Conservation (phyloP, 768 basidiomycete species). For the Russula olivacea region DNA sequence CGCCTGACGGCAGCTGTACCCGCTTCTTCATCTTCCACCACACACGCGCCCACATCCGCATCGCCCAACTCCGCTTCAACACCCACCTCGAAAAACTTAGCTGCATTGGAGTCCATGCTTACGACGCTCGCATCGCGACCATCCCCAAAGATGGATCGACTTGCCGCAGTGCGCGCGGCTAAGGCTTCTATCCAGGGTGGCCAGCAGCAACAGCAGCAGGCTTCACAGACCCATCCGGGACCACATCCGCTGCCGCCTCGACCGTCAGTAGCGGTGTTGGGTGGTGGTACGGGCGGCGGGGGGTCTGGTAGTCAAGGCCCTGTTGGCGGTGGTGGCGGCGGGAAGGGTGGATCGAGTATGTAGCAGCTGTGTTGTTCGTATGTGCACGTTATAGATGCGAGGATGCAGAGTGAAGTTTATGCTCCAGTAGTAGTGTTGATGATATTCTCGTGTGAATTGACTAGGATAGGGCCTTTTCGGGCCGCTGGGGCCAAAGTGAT, state of each 20-base stretch:
- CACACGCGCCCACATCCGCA: not conserved
- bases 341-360: not conserved
- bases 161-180: slow-evolving; percentile 8
- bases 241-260: not conserved
- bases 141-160: not conserved
- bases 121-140: not conserved
- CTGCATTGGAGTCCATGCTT: not conserved
- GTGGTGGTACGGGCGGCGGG: not conserved
- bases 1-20: not conserved
- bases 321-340: not conserved
- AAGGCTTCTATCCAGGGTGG: slow-evolving; percentile 9
- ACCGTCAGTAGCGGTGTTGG: not conserved
- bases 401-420: no score
- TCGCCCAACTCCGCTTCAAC: not conserved
- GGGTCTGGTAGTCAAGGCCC: not conserved
- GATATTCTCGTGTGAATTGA: no score
- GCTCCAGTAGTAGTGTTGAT: no score
- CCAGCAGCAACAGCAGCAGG: not conserved
- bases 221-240: no score
- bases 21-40: not conserved
- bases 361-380: not conserved
- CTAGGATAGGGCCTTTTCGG: no score
- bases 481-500: no score
- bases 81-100: not conserved
- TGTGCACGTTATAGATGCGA: not conserved